Conservation (phyloP, 2,329 filamentous ascomycete species). For the Aspergillus quadrilineatus region DNA sequence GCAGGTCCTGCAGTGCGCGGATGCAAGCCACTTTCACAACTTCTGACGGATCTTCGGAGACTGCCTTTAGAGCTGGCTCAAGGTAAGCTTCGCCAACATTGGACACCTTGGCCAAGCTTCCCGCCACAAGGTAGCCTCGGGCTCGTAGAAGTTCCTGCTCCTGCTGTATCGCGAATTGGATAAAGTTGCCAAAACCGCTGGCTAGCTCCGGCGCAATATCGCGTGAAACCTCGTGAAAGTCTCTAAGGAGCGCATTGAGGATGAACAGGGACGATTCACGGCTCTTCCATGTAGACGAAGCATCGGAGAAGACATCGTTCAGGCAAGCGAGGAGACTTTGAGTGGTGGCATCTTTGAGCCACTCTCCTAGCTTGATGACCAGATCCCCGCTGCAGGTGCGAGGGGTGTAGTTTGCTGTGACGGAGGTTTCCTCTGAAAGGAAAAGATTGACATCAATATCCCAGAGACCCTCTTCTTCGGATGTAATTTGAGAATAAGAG, state of each 20-base stretch:
- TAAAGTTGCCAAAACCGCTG: constrained; percentile 73
- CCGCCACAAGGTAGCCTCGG: constrained; percentile 82
- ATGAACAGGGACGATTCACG: constrained; percentile 83
- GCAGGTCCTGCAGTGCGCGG: constrained; percentile 73
- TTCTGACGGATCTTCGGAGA: constrained; percentile 74
- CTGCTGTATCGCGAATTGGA: constrained; percentile 70
- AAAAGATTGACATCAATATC: constrained; percentile 96
- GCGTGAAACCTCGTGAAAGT: constrained; percentile 77
- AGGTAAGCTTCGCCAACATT: constrained; percentile 52
- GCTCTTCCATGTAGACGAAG: constrained; percentile 53
- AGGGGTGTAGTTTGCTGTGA: constrained; percentile 94
- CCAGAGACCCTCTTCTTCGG: constrained; percentile 93
- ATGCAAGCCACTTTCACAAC: constrained; percentile 91
- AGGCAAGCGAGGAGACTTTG: constrained; percentile 78
- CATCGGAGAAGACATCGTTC: constrained; percentile 65
- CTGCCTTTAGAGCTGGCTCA: constrained; percentile 68
- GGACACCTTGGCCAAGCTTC: constrained; percentile 67
- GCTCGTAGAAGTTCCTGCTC: constrained; percentile 78
- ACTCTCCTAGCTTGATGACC: constrained; percentile 88
- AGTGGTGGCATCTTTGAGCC: constrained; percentile 73
- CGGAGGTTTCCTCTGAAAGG: constrained; percentile 88
- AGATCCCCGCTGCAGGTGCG: constrained; percentile 90
- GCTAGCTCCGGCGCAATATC: constrained; percentile 67
- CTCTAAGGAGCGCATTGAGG: constrained; percentile 77
- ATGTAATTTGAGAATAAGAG: constrained; percentile 83